Evolutionary conservation across 164 flowering plant species (phyloP).

Genomic region (Tetrastigma voinierianum): DNA sequence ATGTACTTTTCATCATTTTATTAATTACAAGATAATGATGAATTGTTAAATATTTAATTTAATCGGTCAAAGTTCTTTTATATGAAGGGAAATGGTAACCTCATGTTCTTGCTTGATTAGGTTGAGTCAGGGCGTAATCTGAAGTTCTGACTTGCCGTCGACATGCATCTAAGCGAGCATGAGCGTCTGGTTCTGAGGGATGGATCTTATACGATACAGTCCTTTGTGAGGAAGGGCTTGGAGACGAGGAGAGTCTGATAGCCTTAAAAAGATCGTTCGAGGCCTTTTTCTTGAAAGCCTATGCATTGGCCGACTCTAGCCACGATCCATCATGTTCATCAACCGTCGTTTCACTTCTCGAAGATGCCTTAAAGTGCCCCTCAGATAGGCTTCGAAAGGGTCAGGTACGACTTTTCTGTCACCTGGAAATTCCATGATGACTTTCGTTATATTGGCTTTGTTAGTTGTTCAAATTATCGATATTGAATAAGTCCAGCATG

Average conservation of each 20-base stretch:
- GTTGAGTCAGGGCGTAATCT: too few relatives aligned
- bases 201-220: conserved; percentile 98
- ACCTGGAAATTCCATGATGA: neutral
- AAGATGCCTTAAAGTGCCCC: conserved; percentile 93
- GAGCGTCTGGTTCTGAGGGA: conserved; percentile 97
- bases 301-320: conserved; percentile 97
- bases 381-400: conserved; percentile 98
- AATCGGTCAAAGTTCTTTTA: too few relatives aligned
- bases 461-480: too few relatives aligned
- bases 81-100: neutral
- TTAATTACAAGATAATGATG: too few relatives aligned
- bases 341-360: conserved; percentile 81
- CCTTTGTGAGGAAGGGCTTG: conserved; percentile 90
- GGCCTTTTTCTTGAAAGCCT: conserved; percentile 95
- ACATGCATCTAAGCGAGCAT: conserved; percentile 83
- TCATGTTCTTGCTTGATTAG: conserved; percentile 32
- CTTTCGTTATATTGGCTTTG: too few relatives aligned
- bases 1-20: too few relatives aligned
- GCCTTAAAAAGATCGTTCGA: conserved; percentile 84
- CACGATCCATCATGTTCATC: conserved; percentile 80
- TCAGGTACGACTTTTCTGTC: conserved; percentile 54
- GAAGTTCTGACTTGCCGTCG: conserved; percentile 94
- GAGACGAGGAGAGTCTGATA: conserved; percentile 88
- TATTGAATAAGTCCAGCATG: too few relatives aligned
- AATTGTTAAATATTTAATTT: too few relatives aligned